These are phyloP conservation scores for Borovskyia barvae DNA, from an alignment of 208 protist genomes.

Conservation along the genomic window DNA sequence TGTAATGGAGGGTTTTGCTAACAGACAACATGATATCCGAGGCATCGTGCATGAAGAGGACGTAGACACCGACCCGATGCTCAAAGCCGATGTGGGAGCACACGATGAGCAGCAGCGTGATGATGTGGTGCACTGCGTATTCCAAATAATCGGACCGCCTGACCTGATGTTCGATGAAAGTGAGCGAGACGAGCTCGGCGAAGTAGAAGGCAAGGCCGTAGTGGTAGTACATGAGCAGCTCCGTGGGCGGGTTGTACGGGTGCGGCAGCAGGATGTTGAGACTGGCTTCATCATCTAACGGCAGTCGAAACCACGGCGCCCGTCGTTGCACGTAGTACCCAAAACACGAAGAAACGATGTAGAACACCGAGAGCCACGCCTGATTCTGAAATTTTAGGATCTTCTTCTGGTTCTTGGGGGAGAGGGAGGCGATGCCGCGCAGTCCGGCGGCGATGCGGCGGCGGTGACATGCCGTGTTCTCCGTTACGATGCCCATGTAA, in stretches of 20 bases:
- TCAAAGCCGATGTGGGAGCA: slow-evolving; percentile 53
- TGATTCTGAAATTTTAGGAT: slow-evolving; percentile 77
- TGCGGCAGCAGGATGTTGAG: slow-evolving; percentile 45
- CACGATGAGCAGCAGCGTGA: slow-evolving; percentile 53
- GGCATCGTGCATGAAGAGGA: slow-evolving; percentile 73
- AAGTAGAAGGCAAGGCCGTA: slow-evolving; percentile 74
- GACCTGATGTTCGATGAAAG: slow-evolving; percentile 45
- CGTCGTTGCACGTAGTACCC: slow-evolving; percentile 47
- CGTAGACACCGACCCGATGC: slow-evolving; percentile 69
- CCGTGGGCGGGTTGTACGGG: slow-evolving; percentile 42
- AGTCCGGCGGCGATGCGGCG: slow-evolving; percentile 19
- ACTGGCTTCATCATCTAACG: slow-evolving; percentile 29
- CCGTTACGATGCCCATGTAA: slow-evolving; percentile 54
- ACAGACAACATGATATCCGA: slow-evolving; percentile 70
- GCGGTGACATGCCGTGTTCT: slow-evolving; percentile 23
- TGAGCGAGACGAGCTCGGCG: slow-evolving; percentile 49
- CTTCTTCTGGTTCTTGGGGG: slow-evolving; percentile 26
- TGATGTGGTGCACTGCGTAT: slow-evolving; percentile 66
- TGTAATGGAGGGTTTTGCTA: slow-evolving; percentile 62
- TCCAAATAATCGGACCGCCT: slow-evolving; percentile 70
- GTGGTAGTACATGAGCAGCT: slow-evolving; percentile 61
- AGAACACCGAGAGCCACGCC: slow-evolving; percentile 65
- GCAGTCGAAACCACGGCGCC: slow-evolving; percentile 62
- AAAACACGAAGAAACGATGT: slow-evolving; percentile 50
- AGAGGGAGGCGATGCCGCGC: slow-evolving; percentile 29